A percentile compares a stretch with the other conserved stretches of the same genome.
These are phyloP conservation scores for Cicer cuneatum DNA, from an alignment of 306 rosid species.

Conservation along the genomic window DNA sequence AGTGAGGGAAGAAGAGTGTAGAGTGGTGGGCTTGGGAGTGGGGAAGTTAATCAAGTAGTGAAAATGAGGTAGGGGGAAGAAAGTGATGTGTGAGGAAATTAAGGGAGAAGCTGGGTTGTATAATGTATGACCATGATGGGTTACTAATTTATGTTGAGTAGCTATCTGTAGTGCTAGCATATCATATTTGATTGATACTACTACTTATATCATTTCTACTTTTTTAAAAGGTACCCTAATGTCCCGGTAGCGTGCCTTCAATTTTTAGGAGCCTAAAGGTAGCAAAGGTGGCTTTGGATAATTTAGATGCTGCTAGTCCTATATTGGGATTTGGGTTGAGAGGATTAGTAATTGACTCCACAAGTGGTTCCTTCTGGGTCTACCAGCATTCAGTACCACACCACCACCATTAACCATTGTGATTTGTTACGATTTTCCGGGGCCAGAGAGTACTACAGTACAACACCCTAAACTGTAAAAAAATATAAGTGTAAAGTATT, in stretches of 20 bases:
- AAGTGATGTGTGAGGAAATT: constrained; percentile 33
- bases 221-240: constrained; percentile 29
- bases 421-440: constrained; percentile 27
- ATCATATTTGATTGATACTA: constrained; percentile 38
- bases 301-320: constrained; percentile 29
- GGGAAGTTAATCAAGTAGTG: constrained; percentile 37
- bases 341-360: too few species aligned
- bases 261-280: constrained; percentile 35
- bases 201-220: constrained; percentile 7
- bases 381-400: neutral
- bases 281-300: constrained; percentile 22
- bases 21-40: constrained; percentile 24
- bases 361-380: constrained; percentile 30
- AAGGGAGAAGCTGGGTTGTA: constrained; percentile 37
- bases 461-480: constrained; percentile 5
- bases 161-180: constrained; percentile 37
- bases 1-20: constrained; percentile 1
- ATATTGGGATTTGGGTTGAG: constrained; percentile 42
- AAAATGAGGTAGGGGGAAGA: constrained; percentile 33
- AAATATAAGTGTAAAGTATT: neutral
- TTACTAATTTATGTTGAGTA: constrained; percentile 38
- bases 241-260: constrained; percentile 34
- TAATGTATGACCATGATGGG: constrained; percentile 40
- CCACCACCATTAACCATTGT: constrained; percentile 29
- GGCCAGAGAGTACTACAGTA: constrained; percentile 34